Percentiles rank a stretch among this genome's conserved stretches.
Conservation (phyloP, 257 asterid genomes). For the Sherardia arvensis region DNA sequence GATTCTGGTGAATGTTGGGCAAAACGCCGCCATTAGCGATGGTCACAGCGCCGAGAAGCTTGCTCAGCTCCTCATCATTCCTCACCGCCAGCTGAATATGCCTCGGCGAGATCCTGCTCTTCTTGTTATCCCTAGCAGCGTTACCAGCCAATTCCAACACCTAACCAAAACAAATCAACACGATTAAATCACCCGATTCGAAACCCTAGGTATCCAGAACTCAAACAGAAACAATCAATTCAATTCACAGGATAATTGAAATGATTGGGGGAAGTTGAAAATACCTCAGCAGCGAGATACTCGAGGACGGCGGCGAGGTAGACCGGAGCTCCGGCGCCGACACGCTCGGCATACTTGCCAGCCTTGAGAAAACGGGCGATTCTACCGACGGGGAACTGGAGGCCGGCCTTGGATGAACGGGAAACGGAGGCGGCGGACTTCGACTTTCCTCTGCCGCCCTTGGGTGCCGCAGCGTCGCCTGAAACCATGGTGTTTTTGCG, state of each 20-base stretch:
- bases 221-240: neutral
- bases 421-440: constrained; percentile 29
- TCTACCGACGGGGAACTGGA: constrained; percentile 56
- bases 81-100: neutral
- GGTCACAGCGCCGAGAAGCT: neutral
- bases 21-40: neutral
- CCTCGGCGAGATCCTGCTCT: neutral
- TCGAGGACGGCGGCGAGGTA: neutral
- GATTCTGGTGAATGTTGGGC: constrained; percentile 1
- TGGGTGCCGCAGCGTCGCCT: constrained; percentile 9
- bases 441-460: constrained; percentile 39
- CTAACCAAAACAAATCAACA: neutral
- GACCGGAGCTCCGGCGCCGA: constrained; percentile 36
- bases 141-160: neutral
- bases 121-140: constrained; percentile 1
- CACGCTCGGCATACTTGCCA: constrained; percentile 55
- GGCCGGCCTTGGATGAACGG: constrained; percentile 52
- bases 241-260: neutral
- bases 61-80: neutral
- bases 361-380: constrained; percentile 47
- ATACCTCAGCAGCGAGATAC: constrained; percentile 47
- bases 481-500: constrained; percentile 19
- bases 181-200: neutral
- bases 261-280: neutral
- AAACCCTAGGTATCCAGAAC: neutral